Evolutionary conservation across 2,329 filamentous ascomycete genomes (phyloP), one percentile per base, ranked within the genome.

Genomic region (Calonectria henricotiae): DNA sequence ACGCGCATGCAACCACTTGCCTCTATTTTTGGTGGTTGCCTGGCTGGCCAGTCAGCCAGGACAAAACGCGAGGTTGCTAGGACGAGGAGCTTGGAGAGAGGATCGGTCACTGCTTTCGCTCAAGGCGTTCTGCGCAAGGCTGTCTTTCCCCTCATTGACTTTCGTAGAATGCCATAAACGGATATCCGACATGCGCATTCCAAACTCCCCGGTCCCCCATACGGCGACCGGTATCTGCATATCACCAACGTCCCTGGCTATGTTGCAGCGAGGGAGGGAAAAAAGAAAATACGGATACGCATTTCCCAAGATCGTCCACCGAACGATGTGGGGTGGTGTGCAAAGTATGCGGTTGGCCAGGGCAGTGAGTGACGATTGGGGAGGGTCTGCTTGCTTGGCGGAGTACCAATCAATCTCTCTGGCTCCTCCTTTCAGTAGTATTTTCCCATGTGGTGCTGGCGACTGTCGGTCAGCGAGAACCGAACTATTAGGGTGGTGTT

Each of bases 301-400:
- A 55, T 55, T 55, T 55, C 51, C 66, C 60, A 51, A 64, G 66
- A 68, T 68, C 66, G 60, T 62, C 66, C 66, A 68, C 66, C 66
- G 66, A 68, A 62, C 51, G 9, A 55, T 68, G 66, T 68, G 66
- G 60, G 60, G 66, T 68, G 60, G 66, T 64, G 39, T 25, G 35
- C 35, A 54, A 64, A 47, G 62, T 64, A 49, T 68, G 49, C 43
- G 43, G 51, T 64, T 37, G 61, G 43, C 44, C 35, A 64, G 66
- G 49, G 61, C 66, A 41, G 61, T 61, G 51, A 41, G 66, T 68
- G 66, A 68, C 49, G 51, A 68, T 64, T 51, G 66, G 66, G 61
- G 32, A 46, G 58, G 43, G 32, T 43, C 51, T 32, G 51, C n/a
- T 7, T 30, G 13, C 51, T 55, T 37, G 51, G 51, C 51, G 51